Conservation (phyloP, 371 early-diverging fungal genomes). For the Lichtheimia ramosa region DNA sequence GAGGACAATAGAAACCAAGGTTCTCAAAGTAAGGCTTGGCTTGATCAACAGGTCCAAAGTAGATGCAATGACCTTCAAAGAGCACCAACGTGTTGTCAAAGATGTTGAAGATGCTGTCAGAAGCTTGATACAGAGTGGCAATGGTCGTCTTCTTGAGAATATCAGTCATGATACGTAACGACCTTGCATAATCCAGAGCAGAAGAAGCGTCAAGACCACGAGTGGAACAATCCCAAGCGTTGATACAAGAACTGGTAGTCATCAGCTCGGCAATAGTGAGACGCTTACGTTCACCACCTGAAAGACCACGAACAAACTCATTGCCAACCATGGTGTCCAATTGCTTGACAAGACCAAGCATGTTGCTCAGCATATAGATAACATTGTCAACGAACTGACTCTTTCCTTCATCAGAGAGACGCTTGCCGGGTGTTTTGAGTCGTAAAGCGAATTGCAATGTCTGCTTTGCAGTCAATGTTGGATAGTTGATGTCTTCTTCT, state of each 20-base stretch:
- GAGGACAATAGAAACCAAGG: no score
- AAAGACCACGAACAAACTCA: conserved; percentile 76
- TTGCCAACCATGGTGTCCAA: conserved; percentile 82
- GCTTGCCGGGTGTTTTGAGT: conserved; percentile 43
- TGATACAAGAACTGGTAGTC: conserved; percentile 68
- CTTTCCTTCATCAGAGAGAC: conserved; percentile 22
- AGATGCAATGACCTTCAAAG: conserved; percentile 71
- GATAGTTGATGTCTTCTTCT: conserved; percentile 53
- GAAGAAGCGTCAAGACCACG: conserved; percentile 89
- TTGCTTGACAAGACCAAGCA: conserved; percentile 71
- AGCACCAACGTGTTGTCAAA: conserved; percentile 76
- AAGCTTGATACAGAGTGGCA: conserved; percentile 67
- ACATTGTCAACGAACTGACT: conserved; percentile 27
- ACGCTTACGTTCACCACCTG: conserved; percentile 88
- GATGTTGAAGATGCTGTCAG: conserved; percentile 71
- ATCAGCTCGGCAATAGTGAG: conserved; percentile 84
- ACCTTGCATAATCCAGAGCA: conserved; percentile 78
- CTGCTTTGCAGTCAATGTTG: conserved; percentile 42
- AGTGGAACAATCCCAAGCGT: conserved; percentile 79
- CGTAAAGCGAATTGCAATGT: conserved; percentile 51
- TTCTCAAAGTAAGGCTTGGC: conserved; percentile 71
- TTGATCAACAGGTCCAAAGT: conserved; percentile 64
- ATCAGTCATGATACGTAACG: no score
- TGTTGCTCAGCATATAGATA: conserved; percentile 44
- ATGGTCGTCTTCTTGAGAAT: conserved; percentile 59